phyloP scores from a whole-genome alignment of 129 eudicot genomes.

The Helianthus tuberosus region DNA sequence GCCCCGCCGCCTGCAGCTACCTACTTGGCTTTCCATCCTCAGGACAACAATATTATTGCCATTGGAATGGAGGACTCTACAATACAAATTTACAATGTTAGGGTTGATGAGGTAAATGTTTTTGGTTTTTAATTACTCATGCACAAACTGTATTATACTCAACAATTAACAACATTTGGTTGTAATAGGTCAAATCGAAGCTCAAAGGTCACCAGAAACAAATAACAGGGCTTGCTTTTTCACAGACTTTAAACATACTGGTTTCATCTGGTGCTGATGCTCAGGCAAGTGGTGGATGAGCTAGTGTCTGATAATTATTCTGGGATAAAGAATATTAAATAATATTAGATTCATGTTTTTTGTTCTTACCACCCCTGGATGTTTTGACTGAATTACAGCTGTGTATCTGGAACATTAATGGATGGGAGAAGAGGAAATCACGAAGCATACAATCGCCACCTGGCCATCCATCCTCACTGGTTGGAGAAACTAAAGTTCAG shows the following conservation, averaged over 20 bases:
- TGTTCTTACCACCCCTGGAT: background rate
- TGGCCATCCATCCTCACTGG: conserved; percentile 50
- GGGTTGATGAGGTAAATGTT: conserved; percentile 72
- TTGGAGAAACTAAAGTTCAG: conserved; percentile 79
- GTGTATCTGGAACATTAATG: conserved; percentile 71
- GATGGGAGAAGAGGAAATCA: conserved; percentile 82
- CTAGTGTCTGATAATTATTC: background rate
- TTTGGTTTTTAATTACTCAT: background rate
- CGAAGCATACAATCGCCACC: conserved; percentile 69
- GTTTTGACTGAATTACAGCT: conserved; percentile 44
- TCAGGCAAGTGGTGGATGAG: conserved; percentile 52
- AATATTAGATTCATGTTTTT: background rate
- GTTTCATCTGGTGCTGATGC: conserved; percentile 90
- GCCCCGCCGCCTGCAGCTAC: conserved; percentile 87
- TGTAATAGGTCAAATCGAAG: conserved; percentile 63
- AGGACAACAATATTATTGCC: conserved; percentile 81
- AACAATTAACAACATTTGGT: background rate
- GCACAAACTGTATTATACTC: background rate
- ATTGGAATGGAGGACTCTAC: conserved; percentile 88
- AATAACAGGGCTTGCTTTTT: conserved; percentile 86
- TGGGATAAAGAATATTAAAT: background rate
- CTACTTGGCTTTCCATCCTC: conserved; percentile 86
- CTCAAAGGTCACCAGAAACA: conserved; percentile 79
- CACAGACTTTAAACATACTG: conserved; percentile 59
- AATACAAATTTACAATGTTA: conserved; percentile 75